Evolutionary conservation across 2,329 filamentous ascomycete genomes (phyloP).

Genomic region (Calonectria naviculata): DNA sequence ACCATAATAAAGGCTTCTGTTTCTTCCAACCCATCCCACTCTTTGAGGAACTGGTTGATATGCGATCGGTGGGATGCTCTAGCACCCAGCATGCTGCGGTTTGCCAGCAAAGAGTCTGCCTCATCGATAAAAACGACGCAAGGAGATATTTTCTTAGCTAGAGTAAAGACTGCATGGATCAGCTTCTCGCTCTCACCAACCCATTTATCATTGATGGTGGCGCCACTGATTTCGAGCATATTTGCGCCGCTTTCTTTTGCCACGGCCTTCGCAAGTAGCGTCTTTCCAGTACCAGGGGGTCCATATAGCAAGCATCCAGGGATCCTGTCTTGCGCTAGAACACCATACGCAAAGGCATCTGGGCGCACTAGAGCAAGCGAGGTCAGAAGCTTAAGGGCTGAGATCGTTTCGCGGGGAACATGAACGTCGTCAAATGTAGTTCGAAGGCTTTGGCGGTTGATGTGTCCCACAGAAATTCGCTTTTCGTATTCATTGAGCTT

Average conservation of each 20-base stretch:
- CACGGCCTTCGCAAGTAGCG: constrained; percentile 75
- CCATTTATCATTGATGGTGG: constrained; percentile 95
- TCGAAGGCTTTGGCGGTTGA: constrained; percentile 83
- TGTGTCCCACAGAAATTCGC: constrained; percentile 82
- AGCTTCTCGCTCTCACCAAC: constrained; percentile 98
- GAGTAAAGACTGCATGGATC: constrained; percentile 88
- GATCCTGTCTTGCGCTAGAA: constrained; percentile 90
- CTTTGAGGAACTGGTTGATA: constrained; percentile 95
- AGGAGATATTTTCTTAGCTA: constrained; percentile 91
- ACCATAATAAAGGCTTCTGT: constrained; percentile 97
- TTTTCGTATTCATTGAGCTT: constrained; percentile 83
- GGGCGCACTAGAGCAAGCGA: constrained; percentile 87
- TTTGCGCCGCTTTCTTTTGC: constrained; percentile 76
- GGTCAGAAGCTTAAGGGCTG: constrained; percentile 89
- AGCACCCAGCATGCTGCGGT: constrained; percentile 73
- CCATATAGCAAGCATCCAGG: constrained; percentile 90
- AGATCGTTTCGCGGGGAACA: constrained; percentile 83
- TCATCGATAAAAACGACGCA: constrained; percentile 98
- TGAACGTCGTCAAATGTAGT: constrained; percentile 92
- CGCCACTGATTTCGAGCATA: constrained; percentile 89
- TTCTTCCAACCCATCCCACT: constrained; percentile 93
- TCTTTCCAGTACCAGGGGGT: constrained; percentile 84
- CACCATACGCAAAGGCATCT: constrained; percentile 96
- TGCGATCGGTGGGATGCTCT: constrained; percentile 84
- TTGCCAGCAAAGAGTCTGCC: constrained; percentile 90